Evolutionary conservation across 2,329 filamentous ascomycete genomes (phyloP).

Genomic region (Colletotrichum sp.): DNA sequence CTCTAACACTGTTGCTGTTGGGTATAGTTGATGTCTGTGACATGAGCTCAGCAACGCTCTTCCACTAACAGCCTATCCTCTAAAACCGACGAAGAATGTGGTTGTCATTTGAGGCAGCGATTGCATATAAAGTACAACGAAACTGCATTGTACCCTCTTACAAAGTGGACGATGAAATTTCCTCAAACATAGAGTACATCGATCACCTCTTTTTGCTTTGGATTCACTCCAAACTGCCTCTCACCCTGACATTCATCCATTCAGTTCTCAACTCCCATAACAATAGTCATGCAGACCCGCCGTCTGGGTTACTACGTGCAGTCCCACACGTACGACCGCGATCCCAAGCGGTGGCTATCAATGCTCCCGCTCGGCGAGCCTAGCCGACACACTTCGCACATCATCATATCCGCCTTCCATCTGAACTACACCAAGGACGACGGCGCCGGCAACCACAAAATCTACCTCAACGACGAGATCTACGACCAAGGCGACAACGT

Average conservation of each 20-base stretch:
- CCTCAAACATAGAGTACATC: not conserved
- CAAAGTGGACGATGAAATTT: not conserved
- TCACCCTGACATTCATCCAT: not conserved
- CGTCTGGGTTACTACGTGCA: not conserved
- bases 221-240: not conserved
- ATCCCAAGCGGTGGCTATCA: not conserved
- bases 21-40: not conserved
- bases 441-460: not conserved
- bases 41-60: not conserved
- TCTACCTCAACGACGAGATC: not conserved
- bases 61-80: rapidly evolving
- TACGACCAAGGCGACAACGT: not conserved
- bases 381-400: not conserved
- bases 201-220: not conserved
- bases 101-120: not conserved
- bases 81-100: not conserved
- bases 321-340: not conserved
- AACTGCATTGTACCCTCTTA: not conserved
- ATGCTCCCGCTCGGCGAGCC: not conserved
- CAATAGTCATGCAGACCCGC: not conserved
- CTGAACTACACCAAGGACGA: not conserved
- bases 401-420: not conserved
- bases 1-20: not conserved
- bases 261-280: not conserved
- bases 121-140: not conserved